Evolutionary conservation across 805 yeast species (phyloP), one percentile per base, ranked within the genome.

Genomic region (Zygoascus biomembranicola): DNA sequence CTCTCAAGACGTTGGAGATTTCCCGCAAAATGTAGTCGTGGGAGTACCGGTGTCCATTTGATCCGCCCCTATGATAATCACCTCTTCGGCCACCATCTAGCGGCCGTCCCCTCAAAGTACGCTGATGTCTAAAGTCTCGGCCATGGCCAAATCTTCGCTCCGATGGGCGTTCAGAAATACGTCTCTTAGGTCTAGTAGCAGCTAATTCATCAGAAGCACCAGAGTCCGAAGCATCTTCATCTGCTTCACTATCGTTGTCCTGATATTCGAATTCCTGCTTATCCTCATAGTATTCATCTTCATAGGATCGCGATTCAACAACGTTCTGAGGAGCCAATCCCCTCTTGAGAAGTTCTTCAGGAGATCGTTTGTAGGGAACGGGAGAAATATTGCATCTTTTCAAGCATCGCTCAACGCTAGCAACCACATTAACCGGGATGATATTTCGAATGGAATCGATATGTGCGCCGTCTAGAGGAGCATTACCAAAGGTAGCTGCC

Each of bases 401-500:
- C n/a, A 53, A 43, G 43, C 56, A 53, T 31, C 43, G 50, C 49
- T 53, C 47, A 37, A 53, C 32, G 19, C 18, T 20, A 35, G 41
- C 37, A 23, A 50, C 23, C 32, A 46, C 32, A 10, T 43, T 37
- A 28, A 19, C 35, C 23, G 56, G 56, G 14, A 53, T 8, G 16
- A 20, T 16, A 9, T 16, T 26, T 18, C 50, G 53, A 18, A 53
- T 19, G 28, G 47, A 32, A n/a, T 44, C 44, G 18, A 53, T 26
- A 23, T 32, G 37, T 8, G 31, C 18, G 16, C 47, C 56, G 10
- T 31, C 44, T 19, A 44, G 5, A 18, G 56, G 53, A 26, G 47
- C 53, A 11, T 49, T 43, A 16, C 53, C 52, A 53, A 50, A 39
- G n/a, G 50, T 32, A 26, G 53, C 60, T 8, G 45, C 31, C n/a